Percentiles rank a stretch among this genome's conserved stretches.
Evolutionary conservation across 2,329 filamentous ascomycete species (phyloP).

Genomic region (Metarhizium guizhouense): DNA sequence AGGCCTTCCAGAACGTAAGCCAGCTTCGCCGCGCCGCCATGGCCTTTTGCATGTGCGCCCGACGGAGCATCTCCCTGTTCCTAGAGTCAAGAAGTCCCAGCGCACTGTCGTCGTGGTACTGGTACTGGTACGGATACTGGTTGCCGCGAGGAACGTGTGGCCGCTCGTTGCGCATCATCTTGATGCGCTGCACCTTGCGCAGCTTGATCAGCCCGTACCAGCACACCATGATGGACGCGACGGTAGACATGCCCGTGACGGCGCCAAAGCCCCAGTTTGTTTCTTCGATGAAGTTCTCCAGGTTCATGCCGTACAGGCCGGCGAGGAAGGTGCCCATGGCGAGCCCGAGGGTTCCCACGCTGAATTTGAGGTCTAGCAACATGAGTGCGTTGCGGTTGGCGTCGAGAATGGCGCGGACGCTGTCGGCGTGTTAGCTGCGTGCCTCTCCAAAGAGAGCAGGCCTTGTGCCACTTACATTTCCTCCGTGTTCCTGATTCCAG

Average conservation of each 20-base stretch:
- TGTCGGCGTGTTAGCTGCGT: conserved; percentile 28
- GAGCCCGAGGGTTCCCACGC: conserved; percentile 87
- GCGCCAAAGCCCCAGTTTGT: conserved; percentile 75
- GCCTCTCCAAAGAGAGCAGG: not conserved
- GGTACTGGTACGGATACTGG: conserved; percentile 24
- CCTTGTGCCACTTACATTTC: conserved; percentile 64
- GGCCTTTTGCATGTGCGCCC: conserved; percentile 41
- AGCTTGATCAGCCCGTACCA: conserved; percentile 77
- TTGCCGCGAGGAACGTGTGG: conserved; percentile 27
- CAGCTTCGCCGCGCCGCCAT: conserved; percentile 24
- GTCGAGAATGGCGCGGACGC: conserved; percentile 92
- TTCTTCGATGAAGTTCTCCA: conserved; percentile 98
- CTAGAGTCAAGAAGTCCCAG: conserved; percentile 42
- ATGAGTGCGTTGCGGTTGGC: conserved; percentile 97
- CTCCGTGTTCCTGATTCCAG: conserved; percentile 93
- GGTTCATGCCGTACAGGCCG: conserved; percentile 99
- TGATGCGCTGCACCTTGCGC: conserved; percentile 76
- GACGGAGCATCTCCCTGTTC: conserved; percentile 44
- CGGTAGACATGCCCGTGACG: conserved; percentile 61
- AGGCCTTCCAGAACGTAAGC: conserved; percentile 9
- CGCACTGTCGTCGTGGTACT: conserved; percentile 34
- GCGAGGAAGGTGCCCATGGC: conserved; percentile 92
- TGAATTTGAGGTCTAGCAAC: conserved; percentile 94
- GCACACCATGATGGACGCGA: conserved; percentile 70
- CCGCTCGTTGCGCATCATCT: conserved; percentile 56